phyloP scores from a whole-genome alignment of 495 filamentous ascomycete genomes.

The Talaromyces liani region DNA sequence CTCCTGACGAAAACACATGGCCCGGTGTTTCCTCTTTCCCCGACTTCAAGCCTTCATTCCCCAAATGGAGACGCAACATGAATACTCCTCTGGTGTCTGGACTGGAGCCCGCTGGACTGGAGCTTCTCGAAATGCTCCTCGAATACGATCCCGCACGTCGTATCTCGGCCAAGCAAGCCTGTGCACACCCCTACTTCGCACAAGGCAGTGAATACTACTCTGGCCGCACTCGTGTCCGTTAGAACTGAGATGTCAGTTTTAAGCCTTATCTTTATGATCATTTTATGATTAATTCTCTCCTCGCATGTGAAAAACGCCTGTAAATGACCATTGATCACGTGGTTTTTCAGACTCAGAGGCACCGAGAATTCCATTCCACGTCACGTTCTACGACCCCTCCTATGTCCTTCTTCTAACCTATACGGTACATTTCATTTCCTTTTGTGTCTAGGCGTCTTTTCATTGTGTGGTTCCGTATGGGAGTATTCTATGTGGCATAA shows the following conservation, averaged over 20 bases:
- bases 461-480: background rate
- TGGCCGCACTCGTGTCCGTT: constrained; percentile 36
- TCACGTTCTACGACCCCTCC: background rate
- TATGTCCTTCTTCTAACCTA: background rate
- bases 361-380: background rate
- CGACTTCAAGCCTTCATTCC: constrained; percentile 95
- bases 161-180: constrained; percentile 93
- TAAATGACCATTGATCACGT: background rate
- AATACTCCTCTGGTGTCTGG: constrained; percentile 48
- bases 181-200: constrained; percentile 87
- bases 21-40: constrained; percentile 96
- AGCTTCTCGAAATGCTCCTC: constrained; percentile 84
- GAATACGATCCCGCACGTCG: constrained; percentile 92
- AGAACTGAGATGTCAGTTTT: constrained; percentile 20
- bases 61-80: constrained; percentile 82
- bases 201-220: constrained; percentile 51
- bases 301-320: background rate
- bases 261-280: background rate
- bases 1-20: constrained; percentile 82
- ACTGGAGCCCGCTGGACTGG: constrained; percentile 69
- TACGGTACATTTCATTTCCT: background rate
- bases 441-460: background rate
- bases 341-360: background rate
- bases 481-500: background rate
- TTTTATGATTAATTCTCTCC: background rate